Evolutionary conservation across 768 basidiomycete genomes (phyloP).

Genomic region (Phanerodontia chrysosporium): DNA sequence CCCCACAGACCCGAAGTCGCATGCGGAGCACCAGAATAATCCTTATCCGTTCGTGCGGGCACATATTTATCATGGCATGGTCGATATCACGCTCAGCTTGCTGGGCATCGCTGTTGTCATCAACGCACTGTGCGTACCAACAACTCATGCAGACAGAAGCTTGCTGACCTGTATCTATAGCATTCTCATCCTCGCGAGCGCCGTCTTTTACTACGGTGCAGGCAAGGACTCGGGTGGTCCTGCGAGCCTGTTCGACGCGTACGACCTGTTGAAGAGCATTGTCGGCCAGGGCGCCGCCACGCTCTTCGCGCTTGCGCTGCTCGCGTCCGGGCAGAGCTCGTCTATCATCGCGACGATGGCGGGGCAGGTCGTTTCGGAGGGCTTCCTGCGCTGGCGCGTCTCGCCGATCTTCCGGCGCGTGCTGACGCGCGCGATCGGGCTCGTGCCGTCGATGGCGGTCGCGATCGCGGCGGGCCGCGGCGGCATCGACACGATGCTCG

Average conservation of each 20-base stretch:
- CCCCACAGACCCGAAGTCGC: constrained; percentile 35
- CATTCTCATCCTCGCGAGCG: constrained; percentile 77
- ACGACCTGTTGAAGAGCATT: constrained; percentile 60
- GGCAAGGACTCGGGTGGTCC: constrained; percentile 38
- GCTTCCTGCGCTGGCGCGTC: constrained; percentile 83
- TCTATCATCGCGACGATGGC: constrained; percentile 87
- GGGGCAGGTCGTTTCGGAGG: constrained; percentile 88
- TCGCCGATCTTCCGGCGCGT: constrained; percentile 78
- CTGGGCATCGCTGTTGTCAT: constrained; percentile 85
- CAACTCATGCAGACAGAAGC: background rate
- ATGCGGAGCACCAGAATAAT: constrained; percentile 35
- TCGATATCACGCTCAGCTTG: constrained; percentile 53
- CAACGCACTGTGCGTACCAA: constrained; percentile 66
- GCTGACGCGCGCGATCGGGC: constrained; percentile 73
- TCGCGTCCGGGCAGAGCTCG: constrained; percentile 86
- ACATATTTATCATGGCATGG: constrained; percentile 39
- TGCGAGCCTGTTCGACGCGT: constrained; percentile 82
- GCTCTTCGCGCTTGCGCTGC: constrained; percentile 84
- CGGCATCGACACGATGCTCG: constrained; percentile 78
- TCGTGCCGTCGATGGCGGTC: constrained; percentile 79
- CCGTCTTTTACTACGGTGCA: constrained; percentile 68
- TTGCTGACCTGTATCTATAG: constrained; percentile 29
- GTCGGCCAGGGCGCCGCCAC: constrained; percentile 77
- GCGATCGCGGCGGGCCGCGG: constrained; percentile 64
- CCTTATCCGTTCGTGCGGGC: constrained; percentile 30